Evolutionary conservation across 805 yeast genomes (phyloP).

Genomic region (Ogataea pini): DNA sequence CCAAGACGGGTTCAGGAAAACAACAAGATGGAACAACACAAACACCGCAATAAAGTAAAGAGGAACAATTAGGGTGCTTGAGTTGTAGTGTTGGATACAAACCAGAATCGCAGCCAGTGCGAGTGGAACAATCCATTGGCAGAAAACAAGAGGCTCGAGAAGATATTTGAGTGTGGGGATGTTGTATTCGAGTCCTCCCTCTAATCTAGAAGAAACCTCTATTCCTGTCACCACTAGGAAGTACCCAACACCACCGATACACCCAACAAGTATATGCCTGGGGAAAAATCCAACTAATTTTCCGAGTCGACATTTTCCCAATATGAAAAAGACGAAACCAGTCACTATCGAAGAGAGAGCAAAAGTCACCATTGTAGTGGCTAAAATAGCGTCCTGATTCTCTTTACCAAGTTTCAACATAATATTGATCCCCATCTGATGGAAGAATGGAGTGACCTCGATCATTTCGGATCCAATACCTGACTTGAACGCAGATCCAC

Average conservation of each 20-base stretch:
- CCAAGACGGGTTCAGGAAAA: conserved; percentile 66
- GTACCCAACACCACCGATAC: conserved; percentile 98
- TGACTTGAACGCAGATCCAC: conserved; percentile 84
- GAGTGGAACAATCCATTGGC: conserved; percentile 74
- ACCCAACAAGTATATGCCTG: conserved; percentile 91
- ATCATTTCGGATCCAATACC: conserved; percentile 99
- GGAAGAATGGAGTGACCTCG: conserved; percentile 98
- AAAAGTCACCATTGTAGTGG: conserved; percentile 86
- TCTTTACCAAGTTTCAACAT: conserved; percentile 50
- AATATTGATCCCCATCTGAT: conserved; percentile 84
- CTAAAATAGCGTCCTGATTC: conserved; percentile 52
- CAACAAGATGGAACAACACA: conserved; percentile 63
- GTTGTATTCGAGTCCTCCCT: conserved; percentile 70
- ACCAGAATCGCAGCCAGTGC: conserved; percentile 61
- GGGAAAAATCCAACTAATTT: conserved; percentile 93
- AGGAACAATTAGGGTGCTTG: conserved; percentile 76
- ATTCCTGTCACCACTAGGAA: conserved; percentile 87
- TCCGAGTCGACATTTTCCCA: conserved; percentile 83
- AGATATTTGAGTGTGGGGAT: conserved; percentile 53
- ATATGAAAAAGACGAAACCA: conserved; percentile 71
- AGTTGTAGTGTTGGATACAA: conserved; percentile 56
- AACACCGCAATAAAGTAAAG: conserved; percentile 75
- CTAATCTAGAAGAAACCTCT: conserved; percentile 83
- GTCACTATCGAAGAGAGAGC: conserved; percentile 84
- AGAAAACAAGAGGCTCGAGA: conserved; percentile 44